Evolutionary conservation across 306 rosid species (phyloP).

Genomic region (Lupinus albus): DNA sequence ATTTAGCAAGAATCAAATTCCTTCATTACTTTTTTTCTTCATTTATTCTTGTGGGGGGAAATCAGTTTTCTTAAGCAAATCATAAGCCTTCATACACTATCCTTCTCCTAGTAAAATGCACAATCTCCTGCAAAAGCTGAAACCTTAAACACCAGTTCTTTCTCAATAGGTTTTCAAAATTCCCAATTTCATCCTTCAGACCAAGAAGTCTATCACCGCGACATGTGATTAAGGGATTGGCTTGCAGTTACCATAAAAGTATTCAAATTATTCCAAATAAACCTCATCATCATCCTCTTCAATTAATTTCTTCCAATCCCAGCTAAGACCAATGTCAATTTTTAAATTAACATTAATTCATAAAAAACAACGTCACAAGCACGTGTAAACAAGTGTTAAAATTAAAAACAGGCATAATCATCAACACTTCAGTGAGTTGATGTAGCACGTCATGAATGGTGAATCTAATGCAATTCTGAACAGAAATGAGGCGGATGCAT

Average conservation of each 20-base stretch:
- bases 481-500: constrained; percentile 74
- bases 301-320: constrained; percentile 1
- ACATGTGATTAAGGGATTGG: background rate
- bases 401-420: background rate
- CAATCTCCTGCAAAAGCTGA: background rate
- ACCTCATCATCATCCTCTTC: background rate
- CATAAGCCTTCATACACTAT: too few relatives aligned
- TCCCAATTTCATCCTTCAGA: background rate
- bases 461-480: constrained; percentile 75
- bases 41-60: background rate
- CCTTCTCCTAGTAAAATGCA: too few relatives aligned
- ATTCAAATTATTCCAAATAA: constrained; percentile 1
- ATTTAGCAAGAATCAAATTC: background rate
- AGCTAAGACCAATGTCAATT: background rate
- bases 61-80: too few relatives aligned
- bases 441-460: constrained; percentile 50
- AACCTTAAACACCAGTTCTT: background rate
- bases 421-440: too few relatives aligned
- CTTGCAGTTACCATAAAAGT: background rate
- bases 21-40: background rate
- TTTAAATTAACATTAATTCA: constrained; percentile 9
- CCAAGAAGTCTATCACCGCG: background rate
- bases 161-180: background rate
- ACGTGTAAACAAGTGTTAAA: background rate
- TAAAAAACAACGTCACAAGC: background rate